These are phyloP conservation scores for Malus hybrid DNA, from an alignment of 331 rosid species.

Conservation along the genomic window DNA sequence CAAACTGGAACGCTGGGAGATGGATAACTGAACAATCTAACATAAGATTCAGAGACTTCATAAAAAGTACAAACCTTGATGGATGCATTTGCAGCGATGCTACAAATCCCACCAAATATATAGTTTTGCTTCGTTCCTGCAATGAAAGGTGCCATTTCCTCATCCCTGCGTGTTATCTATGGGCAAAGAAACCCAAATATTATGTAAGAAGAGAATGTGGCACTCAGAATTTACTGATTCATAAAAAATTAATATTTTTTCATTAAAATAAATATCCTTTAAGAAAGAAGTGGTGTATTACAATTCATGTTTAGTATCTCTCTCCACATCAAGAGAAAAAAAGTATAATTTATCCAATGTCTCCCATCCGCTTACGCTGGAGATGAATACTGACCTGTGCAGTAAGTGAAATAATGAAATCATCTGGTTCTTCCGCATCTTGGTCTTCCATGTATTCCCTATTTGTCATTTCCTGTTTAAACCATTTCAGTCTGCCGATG, in stretches of 20 bases:
- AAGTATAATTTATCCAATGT: not conserved
- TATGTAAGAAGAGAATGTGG: slow-evolving; percentile 7
- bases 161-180: slow-evolving; percentile 95
- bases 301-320: not conserved
- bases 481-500: slow-evolving; percentile 15
- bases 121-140: slow-evolving; percentile 69
- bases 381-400: slow-evolving; percentile 54
- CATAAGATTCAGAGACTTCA: not conserved
- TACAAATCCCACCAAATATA: slow-evolving; percentile 95
- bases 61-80: slow-evolving; percentile 46
- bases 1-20: too few relatives aligned
- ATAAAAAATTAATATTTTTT: not conserved
- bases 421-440: slow-evolving; percentile 99
- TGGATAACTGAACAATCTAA: not conserved
- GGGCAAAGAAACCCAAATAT: slow-evolving; percentile 23
- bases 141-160: slow-evolving; percentile 94
- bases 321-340: not conserved
- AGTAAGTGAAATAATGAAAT: slow-evolving; percentile 86
- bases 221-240: not conserved
- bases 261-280: not conserved
- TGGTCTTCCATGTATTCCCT: slow-evolving; percentile 91
- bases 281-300: not conserved
- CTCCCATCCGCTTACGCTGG: not conserved
- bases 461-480: slow-evolving; percentile 77
- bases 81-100: slow-evolving; percentile 77